Base-by-base conservation (phyloP, 108 stramenopile genomes). In the Nitzschia sp. region DNA sequence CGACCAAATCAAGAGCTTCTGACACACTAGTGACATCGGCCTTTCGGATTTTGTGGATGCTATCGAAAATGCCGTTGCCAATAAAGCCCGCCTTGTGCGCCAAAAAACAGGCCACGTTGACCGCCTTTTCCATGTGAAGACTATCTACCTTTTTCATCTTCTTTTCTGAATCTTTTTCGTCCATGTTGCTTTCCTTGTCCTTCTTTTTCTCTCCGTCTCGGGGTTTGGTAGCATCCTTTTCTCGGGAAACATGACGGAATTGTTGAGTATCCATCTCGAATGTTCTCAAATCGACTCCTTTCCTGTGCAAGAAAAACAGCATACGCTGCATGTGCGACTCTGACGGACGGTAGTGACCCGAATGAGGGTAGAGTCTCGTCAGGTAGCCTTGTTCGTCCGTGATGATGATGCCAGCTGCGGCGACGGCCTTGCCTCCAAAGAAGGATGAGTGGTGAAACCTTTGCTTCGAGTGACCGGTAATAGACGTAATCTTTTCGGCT, bases 361-460 rank as follows among this genome's bases (percentile, higher is more conserved):
- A 95, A 83, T 96, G 96, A 22, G 96, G 94, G 72, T 91, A 95
- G 4, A 96, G 78, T 53, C 85, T 61, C 15, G 79, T 87, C 55
- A 97, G 67, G 63, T 79, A 78, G 2, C 96, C 96, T 22, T 87
- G 47, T 3, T 80, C 79, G 72, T 92, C 80, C 4, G 91, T 91
- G 23, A 97, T 86, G 67, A 97, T 76, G 53, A 97, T 94, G 15
- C 96, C 96, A 13, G 96, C 96, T 22, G 94, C 87, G 50, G 92
- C 86, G 15, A 96, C 94, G 31, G 90, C 91, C 50, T 92, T 95
- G 5, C 96, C 79, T 32, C 81, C 73, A 63, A 96, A 97, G 68
- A 97, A 97, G 33, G 91, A 91, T 0, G 93, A 95, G 74, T 97
- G 96, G 66, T 97, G 96, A 62, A 97, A 97, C n/a, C 96, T 82